phyloP scores from a whole-genome alignment of 176 grass and related monocot genomes.

The Urochloa ruziziensis region DNA sequence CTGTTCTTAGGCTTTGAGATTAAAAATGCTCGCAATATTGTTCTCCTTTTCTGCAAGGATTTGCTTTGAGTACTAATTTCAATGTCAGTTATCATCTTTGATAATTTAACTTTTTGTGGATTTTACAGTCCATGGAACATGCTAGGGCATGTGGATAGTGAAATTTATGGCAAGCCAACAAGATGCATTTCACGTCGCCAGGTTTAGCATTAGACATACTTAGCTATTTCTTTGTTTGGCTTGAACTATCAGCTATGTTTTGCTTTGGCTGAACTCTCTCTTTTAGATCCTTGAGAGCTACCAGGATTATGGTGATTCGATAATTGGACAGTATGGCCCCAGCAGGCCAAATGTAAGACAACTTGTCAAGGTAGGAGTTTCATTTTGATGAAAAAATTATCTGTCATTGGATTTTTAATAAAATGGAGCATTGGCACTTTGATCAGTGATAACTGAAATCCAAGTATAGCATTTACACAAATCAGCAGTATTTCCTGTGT shows the following conservation, averaged over 20 bases:
- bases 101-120: slow-evolving; percentile 23
- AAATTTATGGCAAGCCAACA: slow-evolving; percentile 64
- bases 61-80: not conserved
- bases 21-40: not conserved
- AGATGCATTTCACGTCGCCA: slow-evolving; percentile 61
- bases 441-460: not conserved
- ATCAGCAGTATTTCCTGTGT: not conserved
- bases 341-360: slow-evolving; percentile 75
- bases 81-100: slow-evolving; percentile 22
- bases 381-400: not conserved
- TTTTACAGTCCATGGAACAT: slow-evolving; percentile 78
- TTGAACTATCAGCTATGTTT: slow-evolving; percentile 15
- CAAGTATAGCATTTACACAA: not conserved
- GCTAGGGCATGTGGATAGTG: slow-evolving; percentile 67
- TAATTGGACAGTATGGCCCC: slow-evolving; percentile 71
- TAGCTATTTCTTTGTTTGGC: slow-evolving; percentile 16
- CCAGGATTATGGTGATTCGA: slow-evolving; percentile 87
- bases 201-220: slow-evolving; percentile 46
- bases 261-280: slow-evolving; percentile 30
- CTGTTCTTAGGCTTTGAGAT: not conserved
- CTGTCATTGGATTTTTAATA: not conserved
- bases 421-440: not conserved
- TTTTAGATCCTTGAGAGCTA: slow-evolving; percentile 80
- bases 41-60: not conserved
- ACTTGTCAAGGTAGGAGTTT: slow-evolving; percentile 77